Evolutionary conservation across 2,329 filamentous ascomycete species (phyloP).

Genomic region (Botrytis hyacinthi): DNA sequence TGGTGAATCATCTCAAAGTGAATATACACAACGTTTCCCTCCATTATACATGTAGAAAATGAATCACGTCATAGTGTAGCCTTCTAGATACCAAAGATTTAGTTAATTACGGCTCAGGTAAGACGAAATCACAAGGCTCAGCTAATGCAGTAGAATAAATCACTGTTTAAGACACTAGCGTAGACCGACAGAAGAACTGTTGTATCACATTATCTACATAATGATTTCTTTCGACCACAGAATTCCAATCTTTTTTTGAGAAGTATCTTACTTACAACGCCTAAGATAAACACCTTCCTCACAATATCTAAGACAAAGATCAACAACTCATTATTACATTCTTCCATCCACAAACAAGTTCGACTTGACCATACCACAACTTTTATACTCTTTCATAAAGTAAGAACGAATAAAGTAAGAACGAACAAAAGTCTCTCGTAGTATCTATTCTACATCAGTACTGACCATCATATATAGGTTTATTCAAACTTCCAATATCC

Average conservation of each 20-base stretch:
- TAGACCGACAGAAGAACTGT: neutral
- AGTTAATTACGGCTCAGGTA: neutral
- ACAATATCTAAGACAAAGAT: too few species aligned
- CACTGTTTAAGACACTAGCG: neutral
- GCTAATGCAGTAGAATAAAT: neutral
- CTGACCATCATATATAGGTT: too few species aligned
- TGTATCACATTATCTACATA: neutral
- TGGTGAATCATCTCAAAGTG: too few species aligned
- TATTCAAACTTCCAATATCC: too few species aligned
- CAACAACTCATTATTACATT: too few species aligned
- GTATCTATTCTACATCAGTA: too few species aligned
- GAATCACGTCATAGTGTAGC: neutral
- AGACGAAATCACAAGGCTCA: neutral
- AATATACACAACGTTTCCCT: neutral
- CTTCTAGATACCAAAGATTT: rapidly evolving
- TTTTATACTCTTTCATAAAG: too few species aligned
- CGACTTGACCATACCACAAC: too few species aligned
- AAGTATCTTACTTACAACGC: neutral
- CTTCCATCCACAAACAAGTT: too few species aligned
- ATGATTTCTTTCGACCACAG: neutral
- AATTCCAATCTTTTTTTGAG: neutral
- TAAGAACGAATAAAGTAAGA: too few species aligned
- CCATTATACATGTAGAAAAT: neutral
- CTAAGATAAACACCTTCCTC: too few species aligned
- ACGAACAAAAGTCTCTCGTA: too few species aligned